Evolutionary conservation across 495 filamentous ascomycete genomes (phyloP).

Genomic region (Trichoderma parareesei): DNA sequence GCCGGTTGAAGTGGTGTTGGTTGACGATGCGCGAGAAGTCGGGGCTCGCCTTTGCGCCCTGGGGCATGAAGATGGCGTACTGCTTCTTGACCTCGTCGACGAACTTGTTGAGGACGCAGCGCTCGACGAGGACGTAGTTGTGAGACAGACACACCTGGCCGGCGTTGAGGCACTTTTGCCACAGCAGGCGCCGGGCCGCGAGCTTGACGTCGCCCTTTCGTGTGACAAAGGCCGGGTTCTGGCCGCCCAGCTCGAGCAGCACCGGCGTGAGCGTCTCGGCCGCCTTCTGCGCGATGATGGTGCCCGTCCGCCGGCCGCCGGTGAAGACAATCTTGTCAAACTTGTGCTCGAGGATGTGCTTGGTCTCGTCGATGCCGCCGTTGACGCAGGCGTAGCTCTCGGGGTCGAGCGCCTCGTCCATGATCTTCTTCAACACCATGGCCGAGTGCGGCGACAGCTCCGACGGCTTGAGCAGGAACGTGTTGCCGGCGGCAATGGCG

Average conservation of each 20-base stretch:
- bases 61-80: constrained; percentile 73
- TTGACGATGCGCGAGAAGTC: constrained; percentile 80
- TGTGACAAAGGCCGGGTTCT: constrained; percentile 84
- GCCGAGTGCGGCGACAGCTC: constrained; percentile 70
- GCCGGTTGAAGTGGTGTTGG: constrained; percentile 63
- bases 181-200: constrained; percentile 77
- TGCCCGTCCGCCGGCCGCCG: constrained; percentile 66
- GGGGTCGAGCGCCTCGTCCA: constrained; percentile 66
- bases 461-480: constrained; percentile 81
- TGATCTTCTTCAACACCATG: constrained; percentile 67
- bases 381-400: constrained; percentile 73
- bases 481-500: constrained; percentile 87
- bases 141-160: constrained; percentile 86
- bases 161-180: constrained; percentile 77
- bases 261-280: constrained; percentile 88
- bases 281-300: constrained; percentile 84
- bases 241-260: constrained; percentile 79
- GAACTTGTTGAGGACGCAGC: constrained; percentile 59
- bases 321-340: constrained; percentile 99
- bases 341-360: constrained; percentile 71
- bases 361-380: constrained; percentile 71
- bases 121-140: constrained; percentile 82
- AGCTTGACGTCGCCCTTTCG: constrained; percentile 70
- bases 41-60: constrained; percentile 62
- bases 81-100: constrained; percentile 64